Evolutionary conservation across 305 asterid species (phyloP).

Genomic region (Ajuga reptans): DNA sequence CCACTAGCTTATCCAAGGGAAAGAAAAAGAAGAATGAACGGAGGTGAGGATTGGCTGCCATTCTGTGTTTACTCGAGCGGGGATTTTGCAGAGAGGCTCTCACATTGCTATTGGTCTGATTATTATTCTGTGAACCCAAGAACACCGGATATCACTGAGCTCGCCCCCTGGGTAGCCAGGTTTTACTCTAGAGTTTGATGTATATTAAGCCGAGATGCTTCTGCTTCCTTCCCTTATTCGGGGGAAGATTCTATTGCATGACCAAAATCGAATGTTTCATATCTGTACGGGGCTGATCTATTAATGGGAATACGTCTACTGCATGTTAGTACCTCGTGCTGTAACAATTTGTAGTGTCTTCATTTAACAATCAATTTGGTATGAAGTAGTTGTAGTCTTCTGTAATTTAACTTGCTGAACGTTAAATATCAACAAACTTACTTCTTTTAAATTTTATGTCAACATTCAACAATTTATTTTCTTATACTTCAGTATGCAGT

Average conservation of each 20-base stretch:
- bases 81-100: slow-evolving; percentile 34
- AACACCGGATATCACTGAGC: slow-evolving; percentile 52
- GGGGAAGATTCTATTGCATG: neutral
- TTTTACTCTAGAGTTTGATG: slow-evolving; percentile 33
- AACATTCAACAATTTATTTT: too few relatives aligned
- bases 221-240: neutral
- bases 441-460: too few relatives aligned
- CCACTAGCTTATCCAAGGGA: slow-evolving; percentile 86
- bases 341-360: too few relatives aligned
- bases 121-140: slow-evolving; percentile 58
- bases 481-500: too few relatives aligned
- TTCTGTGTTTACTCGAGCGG: slow-evolving; percentile 50
- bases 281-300: too few relatives aligned
- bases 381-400: too few relatives aligned
- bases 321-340: too few relatives aligned
- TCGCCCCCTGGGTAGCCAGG: slow-evolving; percentile 84
- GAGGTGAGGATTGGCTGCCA: slow-evolving; percentile 77
- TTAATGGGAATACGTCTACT: too few relatives aligned
- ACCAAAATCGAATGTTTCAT: too few relatives aligned
- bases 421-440: too few relatives aligned
- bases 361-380: too few relatives aligned
- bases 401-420: too few relatives aligned
- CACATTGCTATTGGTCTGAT: slow-evolving; percentile 75
- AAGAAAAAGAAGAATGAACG: slow-evolving; percentile 64
- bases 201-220: neutral